Percentiles rank a stretch among this genome's conserved stretches.
phyloP scores from a whole-genome alignment of 2,329 filamentous ascomycete species.

The Fonsecaea multimorphosa region DNA sequence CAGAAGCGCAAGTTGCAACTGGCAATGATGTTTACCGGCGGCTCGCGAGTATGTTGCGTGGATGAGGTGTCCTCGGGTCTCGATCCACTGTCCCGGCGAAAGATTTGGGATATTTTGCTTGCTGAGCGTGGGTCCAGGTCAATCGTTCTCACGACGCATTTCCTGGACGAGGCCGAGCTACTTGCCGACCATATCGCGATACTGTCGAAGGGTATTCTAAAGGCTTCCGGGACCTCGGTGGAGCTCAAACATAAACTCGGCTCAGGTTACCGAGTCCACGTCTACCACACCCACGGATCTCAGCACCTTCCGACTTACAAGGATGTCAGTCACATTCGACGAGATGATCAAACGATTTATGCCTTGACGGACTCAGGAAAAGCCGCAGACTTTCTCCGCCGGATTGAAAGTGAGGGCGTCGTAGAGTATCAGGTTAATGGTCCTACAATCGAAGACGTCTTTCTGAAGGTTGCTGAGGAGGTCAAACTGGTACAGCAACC shows the following conservation, averaged over 20 bases:
- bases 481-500: slow-evolving; percentile 51
- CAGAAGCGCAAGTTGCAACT: slow-evolving; percentile 92
- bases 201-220: slow-evolving; percentile 80
- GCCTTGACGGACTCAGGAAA: slow-evolving; percentile 71
- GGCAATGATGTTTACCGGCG: slow-evolving; percentile 93
- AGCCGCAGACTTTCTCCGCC: slow-evolving; percentile 73
- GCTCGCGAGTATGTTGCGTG: slow-evolving; percentile 84
- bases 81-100: slow-evolving; percentile 82
- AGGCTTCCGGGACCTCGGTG: slow-evolving; percentile 82
- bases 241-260: slow-evolving; percentile 82
- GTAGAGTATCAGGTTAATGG: slow-evolving; percentile 83
- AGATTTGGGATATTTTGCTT: slow-evolving; percentile 92
- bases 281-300: slow-evolving; percentile 64
- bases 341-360: slow-evolving; percentile 76
- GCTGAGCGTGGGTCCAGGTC: slow-evolving; percentile 82
- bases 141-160: slow-evolving; percentile 89
- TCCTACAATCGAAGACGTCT: slow-evolving; percentile 91
- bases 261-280: slow-evolving; percentile 81
- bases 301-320: slow-evolving; percentile 54
- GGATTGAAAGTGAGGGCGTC: slow-evolving; percentile 70
- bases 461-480: slow-evolving; percentile 84
- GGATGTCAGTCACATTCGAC: slow-evolving; percentile 62
- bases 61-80: slow-evolving; percentile 90
- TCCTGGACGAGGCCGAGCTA: slow-evolving; percentile 89
- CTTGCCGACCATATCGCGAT: slow-evolving; percentile 89